Evolutionary conservation across 2,329 filamentous ascomycete species (phyloP).

Genomic region (Diaporthe caulivora): DNA sequence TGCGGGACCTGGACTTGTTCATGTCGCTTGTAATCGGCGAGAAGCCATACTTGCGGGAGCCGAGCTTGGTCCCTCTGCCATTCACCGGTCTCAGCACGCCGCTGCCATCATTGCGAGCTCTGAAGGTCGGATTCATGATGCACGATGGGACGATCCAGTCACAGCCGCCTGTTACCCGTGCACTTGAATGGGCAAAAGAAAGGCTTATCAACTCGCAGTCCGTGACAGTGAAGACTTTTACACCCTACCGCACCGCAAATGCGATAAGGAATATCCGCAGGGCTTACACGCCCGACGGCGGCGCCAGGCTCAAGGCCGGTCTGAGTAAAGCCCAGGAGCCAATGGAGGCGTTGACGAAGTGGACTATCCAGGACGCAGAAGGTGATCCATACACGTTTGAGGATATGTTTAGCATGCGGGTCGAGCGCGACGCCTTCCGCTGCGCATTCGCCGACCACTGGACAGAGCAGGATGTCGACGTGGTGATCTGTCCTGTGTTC

Average conservation of each 20-base stretch:
- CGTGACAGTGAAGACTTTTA: constrained; percentile 52
- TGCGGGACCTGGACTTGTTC: constrained; percentile 52
- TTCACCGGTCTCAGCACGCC: constrained; percentile 48
- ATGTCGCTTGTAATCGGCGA: constrained; percentile 44
- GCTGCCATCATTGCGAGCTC: constrained; percentile 24
- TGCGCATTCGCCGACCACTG: constrained; percentile 50
- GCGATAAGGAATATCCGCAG: constrained; percentile 49
- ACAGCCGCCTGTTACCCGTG: constrained; percentile 53
- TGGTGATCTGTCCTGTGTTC: constrained; percentile 52
- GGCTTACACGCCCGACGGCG: constrained; percentile 63
- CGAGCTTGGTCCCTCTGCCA: constrained; percentile 46
- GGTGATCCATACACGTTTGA: constrained; percentile 42
- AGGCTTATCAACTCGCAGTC: constrained; percentile 40
- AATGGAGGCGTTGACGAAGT: constrained; percentile 57
- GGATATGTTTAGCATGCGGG: constrained; percentile 45
- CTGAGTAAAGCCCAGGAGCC: constrained; percentile 57
- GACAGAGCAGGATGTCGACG: constrained; percentile 52
- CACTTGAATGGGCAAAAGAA: constrained; percentile 50
- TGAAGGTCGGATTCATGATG: constrained; percentile 59
- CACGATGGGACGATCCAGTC: constrained; percentile 53
- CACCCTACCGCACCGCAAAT: constrained; percentile 47
- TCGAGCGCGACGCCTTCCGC: constrained; percentile 49
- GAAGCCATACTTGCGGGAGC: constrained; percentile 47
- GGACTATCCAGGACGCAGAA: constrained; percentile 51
- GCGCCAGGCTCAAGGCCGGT: constrained; percentile 46